phyloP scores from a whole-genome alignment of 2,329 filamentous ascomycete genomes.

The Botrytis fabae region DNA sequence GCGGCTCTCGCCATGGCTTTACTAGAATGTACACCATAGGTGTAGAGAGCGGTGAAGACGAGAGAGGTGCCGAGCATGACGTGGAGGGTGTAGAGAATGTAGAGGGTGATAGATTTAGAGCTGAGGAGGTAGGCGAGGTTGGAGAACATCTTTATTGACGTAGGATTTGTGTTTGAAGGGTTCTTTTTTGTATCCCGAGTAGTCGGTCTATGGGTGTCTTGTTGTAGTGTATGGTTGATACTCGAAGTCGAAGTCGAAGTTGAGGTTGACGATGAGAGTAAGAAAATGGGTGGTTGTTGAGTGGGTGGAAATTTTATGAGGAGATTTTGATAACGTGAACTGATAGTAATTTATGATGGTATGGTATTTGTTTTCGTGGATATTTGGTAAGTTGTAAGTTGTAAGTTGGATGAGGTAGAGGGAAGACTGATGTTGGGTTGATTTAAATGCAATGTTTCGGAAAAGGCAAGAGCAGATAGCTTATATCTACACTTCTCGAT shows the following conservation, averaged over 20 bases:
- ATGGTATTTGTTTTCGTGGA: not conserved
- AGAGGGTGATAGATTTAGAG: conserved; percentile 22
- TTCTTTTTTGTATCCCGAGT: not conserved
- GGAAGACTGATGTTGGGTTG: not conserved
- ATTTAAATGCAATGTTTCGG: not conserved
- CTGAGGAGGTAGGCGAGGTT: conserved; percentile 22
- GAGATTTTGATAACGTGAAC: not conserved
- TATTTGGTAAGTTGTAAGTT: conserved; percentile 1
- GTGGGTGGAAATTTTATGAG: not conserved
- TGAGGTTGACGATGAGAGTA: not conserved
- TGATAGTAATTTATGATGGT: conserved; percentile 15
- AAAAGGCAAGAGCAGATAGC: conserved; percentile 6
- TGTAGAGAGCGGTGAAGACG: conserved; percentile 19
- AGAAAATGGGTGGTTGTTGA: not conserved
- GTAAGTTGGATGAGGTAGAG: not conserved
- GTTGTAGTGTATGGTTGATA: not conserved
- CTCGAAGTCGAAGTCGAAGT: not conserved
- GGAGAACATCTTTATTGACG: conserved; percentile 11
- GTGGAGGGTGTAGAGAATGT: conserved; percentile 20
- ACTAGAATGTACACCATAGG: conserved; percentile 16
- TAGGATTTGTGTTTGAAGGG: not conserved
- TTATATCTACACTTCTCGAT: conserved; percentile 4
- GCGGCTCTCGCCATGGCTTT: conserved; percentile 20
- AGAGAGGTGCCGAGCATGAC: conserved; percentile 22
- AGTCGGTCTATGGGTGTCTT: not conserved